Conservation (phyloP, 768 basidiomycete species). For the Xerocomus potaroensis region DNA sequence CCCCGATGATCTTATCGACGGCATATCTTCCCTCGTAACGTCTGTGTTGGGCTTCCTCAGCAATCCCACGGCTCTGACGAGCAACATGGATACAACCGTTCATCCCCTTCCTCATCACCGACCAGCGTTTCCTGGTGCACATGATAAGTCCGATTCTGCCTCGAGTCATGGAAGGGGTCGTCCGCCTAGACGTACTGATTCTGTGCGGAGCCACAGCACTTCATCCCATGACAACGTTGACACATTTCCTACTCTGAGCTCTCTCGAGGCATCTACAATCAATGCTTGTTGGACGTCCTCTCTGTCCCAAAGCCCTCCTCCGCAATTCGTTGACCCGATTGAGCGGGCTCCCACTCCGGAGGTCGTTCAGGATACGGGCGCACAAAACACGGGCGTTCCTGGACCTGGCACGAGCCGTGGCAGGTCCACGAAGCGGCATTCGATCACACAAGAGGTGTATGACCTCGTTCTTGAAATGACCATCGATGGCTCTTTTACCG, state of each 20-base stretch:
- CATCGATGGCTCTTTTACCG: slow-evolving; percentile 48
- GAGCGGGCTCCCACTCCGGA: slow-evolving; percentile 34
- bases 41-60: slow-evolving; percentile 13
- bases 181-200: background rate
- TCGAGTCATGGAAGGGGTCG: slow-evolving; percentile 3
- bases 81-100: background rate
- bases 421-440: background rate
- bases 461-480: slow-evolving; percentile 37
- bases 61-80: slow-evolving; percentile 1
- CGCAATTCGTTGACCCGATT: slow-evolving; percentile 24
- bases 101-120: slow-evolving; percentile 1
- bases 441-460: slow-evolving; percentile 28
- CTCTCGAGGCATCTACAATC: slow-evolving; percentile 36
- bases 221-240: slow-evolving; percentile 27
- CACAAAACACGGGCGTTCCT: background rate
- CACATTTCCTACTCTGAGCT: slow-evolving; percentile 48
- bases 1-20: slow-evolving; percentile 17
- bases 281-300: slow-evolving; percentile 33
- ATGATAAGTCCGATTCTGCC: slow-evolving; percentile 14
- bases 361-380: slow-evolving; percentile 6
- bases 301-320: slow-evolving; percentile 19
- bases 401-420: background rate
- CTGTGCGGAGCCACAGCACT: slow-evolving; percentile 3
- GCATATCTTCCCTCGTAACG: slow-evolving; percentile 13
- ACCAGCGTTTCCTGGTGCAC: slow-evolving; percentile 20